These are phyloP conservation scores for Aspergillus biplanus DNA, from an alignment of 495 filamentous ascomycete genomes.

Conservation along the genomic window DNA sequence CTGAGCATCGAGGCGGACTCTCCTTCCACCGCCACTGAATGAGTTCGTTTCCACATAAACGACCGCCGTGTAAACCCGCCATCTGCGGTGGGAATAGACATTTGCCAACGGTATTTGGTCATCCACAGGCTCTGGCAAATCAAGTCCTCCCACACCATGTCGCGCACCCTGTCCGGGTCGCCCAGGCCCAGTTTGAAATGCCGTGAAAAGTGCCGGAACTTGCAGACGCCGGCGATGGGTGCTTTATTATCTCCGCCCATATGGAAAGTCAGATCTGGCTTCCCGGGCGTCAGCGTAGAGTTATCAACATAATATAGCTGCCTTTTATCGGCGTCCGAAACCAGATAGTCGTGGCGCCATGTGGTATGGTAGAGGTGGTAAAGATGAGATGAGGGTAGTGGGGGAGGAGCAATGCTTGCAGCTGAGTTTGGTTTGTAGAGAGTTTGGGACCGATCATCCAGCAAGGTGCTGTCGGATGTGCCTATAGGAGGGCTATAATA, in stretches of 20 bases:
- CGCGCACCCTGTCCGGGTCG: constrained; percentile 25
- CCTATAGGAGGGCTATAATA: background rate
- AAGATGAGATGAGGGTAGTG: constrained; percentile 5
- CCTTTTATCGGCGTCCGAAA: constrained; percentile 26
- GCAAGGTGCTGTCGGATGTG: background rate
- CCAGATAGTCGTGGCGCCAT: constrained; percentile 33
- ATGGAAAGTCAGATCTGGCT: constrained; percentile 42
- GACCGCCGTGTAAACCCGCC: constrained; percentile 18
- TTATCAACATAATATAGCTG: constrained; percentile 36
- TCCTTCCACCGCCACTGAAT: constrained; percentile 28
- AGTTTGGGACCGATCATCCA: background rate
- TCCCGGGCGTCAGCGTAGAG: constrained; percentile 31
- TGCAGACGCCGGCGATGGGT: constrained; percentile 34
- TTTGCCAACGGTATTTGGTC: constrained; percentile 33
- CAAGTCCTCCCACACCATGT: constrained; percentile 34
- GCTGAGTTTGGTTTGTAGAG: background rate
- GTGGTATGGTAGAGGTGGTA: constrained; percentile 33
- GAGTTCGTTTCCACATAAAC: constrained; percentile 43
- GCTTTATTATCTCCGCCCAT: constrained; percentile 28
- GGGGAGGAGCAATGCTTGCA: background rate
- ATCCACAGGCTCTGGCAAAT: constrained; percentile 26
- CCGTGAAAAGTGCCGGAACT: constrained; percentile 41
- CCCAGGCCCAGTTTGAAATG: constrained; percentile 38
- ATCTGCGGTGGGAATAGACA: constrained; percentile 17
- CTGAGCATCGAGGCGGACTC: constrained; percentile 16